Evolutionary conservation across 805 yeast species (phyloP), one percentile per base, ranked within the genome.

Genomic region (Wickerhamiella domercqiae): DNA sequence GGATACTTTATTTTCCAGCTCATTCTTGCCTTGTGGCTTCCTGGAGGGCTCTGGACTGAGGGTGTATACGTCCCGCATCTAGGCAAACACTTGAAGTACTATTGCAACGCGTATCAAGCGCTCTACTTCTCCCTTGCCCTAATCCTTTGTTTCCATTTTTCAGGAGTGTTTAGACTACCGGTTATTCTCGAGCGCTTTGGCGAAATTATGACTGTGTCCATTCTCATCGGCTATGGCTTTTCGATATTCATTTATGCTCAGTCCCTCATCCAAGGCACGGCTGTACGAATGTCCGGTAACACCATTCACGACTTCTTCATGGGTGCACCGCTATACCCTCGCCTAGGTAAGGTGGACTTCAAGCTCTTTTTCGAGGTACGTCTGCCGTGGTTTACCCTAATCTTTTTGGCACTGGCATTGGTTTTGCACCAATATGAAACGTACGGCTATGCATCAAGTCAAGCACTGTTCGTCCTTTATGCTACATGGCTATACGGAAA

Each of bases 301-400:
- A 78, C 71, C 52, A 59, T 90, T 47, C 87, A 84, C 54, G 98
- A 90, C 59, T 66, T 83, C 53, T 90, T 90, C 64, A 76, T 90
- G 93, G 98, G 98, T 35, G 95, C 95, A 13, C 93, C 96, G 30
- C 71, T 90, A 56, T 90, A 90, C 60, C 98, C 98, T 45, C 71
- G 98, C 57, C 67, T 87, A 54, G 97, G 96, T 30, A 77, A 76
- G 49, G 68, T 87, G 50, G 98, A 90, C 61, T 66, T 83, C 57
- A 90, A 90, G 67, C 83, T 90, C 93, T 90, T 90, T 60, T 87
- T 84, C 56, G 98, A 90, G 61, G 96, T 90, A 32, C 75, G 98
- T 57, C 67, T 90, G 42, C 98, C 98, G 13, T 90, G 98, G 98
- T 90, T 75, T 63, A 81, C 84, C 11, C 62, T 90, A 35, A 75